Evolutionary conservation across 306 rosid genomes (phyloP).

Genomic region (Senna siamea): DNA sequence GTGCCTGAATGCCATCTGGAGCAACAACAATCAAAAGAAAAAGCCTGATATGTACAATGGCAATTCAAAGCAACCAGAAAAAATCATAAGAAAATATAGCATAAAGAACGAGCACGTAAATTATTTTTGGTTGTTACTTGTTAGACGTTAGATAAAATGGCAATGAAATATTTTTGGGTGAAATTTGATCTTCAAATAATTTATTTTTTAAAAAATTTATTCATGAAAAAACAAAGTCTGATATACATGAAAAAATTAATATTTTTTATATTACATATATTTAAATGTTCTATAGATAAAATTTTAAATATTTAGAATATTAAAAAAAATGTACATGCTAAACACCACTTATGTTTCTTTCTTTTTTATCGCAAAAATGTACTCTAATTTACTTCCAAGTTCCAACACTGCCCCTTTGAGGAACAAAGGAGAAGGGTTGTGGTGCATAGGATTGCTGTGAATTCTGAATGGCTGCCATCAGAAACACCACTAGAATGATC

Average conservation of each 20-base stretch:
- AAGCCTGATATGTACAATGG: neutral
- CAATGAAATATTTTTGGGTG: neutral
- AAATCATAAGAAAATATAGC: neutral
- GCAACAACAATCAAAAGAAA: neutral
- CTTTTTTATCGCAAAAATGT: too few relatives aligned
- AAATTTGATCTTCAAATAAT: too few relatives aligned
- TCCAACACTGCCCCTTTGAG: neutral
- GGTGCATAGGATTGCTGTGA: neutral
- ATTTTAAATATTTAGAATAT: too few relatives aligned
- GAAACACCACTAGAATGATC: conserved; percentile 44
- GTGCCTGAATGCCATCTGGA: neutral
- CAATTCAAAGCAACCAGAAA: neutral
- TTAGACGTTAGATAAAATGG: neutral
- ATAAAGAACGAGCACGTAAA: neutral
- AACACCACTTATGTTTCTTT: too few relatives aligned
- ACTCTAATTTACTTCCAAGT: neutral
- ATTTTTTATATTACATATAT: too few relatives aligned
- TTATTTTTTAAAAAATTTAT: too few relatives aligned
- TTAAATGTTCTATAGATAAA: too few relatives aligned
- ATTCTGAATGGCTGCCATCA: conserved; percentile 53
- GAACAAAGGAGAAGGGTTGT: neutral
- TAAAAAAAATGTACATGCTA: too few relatives aligned
- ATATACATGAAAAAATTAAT: too few relatives aligned
- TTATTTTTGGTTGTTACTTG: neutral
- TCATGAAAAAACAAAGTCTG: too few relatives aligned